Base-by-base conservation (phyloP, 371 early-diverging fungal genomes). In the Chytridiales sp. region DNA sequence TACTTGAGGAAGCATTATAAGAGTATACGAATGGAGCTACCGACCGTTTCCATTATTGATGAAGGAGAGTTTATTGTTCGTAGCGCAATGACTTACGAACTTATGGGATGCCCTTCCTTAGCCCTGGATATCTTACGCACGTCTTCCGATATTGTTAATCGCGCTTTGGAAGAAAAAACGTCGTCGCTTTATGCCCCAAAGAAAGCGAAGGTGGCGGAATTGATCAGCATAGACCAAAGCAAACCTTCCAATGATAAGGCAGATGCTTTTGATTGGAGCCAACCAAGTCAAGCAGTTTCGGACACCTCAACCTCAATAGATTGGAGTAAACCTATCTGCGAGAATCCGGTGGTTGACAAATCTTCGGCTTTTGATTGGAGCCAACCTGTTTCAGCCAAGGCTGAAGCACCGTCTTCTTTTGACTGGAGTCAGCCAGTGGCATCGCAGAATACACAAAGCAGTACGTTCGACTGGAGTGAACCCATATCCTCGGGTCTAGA, bases 31-130 rank as follows among this genome's bases (percentile, higher is more conserved):
- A 42, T 71, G 17, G 53, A 41, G 17, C 44, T 58, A 22, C 73
- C 71, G 13, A 24, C 38, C 4, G 47, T 79, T 3, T 41, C 72
- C 1, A 35, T 61, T 1, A 47, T 63, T 13, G 31, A 59, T 19
- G 87, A 88, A 54, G 79, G 81, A 26, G 67, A 76, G 11, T 84
- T 89, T 21, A 77, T 85, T 0, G 76, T 83, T 15, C 67, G 73
- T 9, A 80, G 86, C 17, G 79, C 86, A 1, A 68, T 74, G 17
- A 76, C 86, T 0, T 92, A 90, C 59, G 90, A 92, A 59, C 77
- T 81, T 3, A 71, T 88, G n/a, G 90, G 90, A 29, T 87, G 86
- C 55, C 90, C 90, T 0, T 64, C 85, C 15, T 75, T 92, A 13
- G 85, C 89, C 3, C 62, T 92, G 27, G 78, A 86, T 27, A 85